Evolutionary conservation across 306 rosid genomes (phyloP).

Genomic region (Cicer bijugum): DNA sequence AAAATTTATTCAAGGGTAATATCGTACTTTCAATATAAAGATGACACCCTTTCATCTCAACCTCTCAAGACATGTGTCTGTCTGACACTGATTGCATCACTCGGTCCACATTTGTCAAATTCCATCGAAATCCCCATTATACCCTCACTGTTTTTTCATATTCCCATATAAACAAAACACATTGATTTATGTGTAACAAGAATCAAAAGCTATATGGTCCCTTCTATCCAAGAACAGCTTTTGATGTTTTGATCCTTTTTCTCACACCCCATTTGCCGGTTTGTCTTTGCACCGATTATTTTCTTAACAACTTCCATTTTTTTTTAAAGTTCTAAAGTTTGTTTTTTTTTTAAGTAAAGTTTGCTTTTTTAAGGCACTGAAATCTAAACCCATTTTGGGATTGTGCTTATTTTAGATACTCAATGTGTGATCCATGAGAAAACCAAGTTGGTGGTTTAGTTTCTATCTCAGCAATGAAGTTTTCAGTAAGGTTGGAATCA

Average conservation of each 20-base stretch:
- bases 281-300: too few relatives aligned
- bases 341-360: constrained; percentile 45
- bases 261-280: too few relatives aligned
- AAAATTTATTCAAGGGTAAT: neutral
- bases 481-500: constrained; percentile 75
- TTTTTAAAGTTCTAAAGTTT: constrained; percentile 32
- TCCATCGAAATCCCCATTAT: neutral
- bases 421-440: constrained; percentile 45
- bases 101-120: constrained; percentile 16
- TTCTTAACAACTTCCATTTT: constrained; percentile 40
- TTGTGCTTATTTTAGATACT: constrained; percentile 19
- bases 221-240: neutral
- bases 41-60: too few relatives aligned
- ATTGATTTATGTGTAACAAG: too few relatives aligned
- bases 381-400: constrained; percentile 42
- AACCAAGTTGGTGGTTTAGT: constrained; percentile 40
- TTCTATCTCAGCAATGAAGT: constrained; percentile 54
- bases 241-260: constrained; percentile 28
- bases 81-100: constrained; percentile 3
- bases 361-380: constrained; percentile 25
- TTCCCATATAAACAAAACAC: too few relatives aligned
- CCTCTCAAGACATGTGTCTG: neutral
- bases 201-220: too few relatives aligned
- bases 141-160: constrained; percentile 16
- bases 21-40: neutral